Conservation (phyloP, 495 filamentous ascomycete genomes). For the Hypoxylon crocopeplum region DNA sequence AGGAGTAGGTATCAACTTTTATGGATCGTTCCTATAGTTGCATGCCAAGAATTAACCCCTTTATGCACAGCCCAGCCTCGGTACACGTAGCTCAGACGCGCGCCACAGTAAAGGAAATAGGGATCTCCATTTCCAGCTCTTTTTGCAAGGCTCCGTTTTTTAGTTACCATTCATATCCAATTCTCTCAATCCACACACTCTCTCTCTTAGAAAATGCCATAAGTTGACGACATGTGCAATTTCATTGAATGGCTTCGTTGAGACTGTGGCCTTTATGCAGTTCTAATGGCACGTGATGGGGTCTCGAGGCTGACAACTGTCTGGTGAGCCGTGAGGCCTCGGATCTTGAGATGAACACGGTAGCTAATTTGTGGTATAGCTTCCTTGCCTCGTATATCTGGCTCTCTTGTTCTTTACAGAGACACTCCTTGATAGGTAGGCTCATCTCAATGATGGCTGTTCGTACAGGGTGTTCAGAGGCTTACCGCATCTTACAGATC, state of each 20-base stretch:
- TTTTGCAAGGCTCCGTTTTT: slow-evolving; percentile 6
- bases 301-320: slow-evolving; percentile 47
- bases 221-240: slow-evolving; percentile 1
- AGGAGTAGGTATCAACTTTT: too few relatives aligned
- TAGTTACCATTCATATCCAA: slow-evolving; percentile 10
- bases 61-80: neutral
- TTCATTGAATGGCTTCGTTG: slow-evolving; percentile 32
- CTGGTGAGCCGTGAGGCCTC: slow-evolving; percentile 41
- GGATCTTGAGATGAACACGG: neutral
- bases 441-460: neutral
- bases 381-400: slow-evolving; percentile 54
- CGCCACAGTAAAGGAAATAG: slow-evolving; percentile 29
- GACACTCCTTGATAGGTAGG: slow-evolving; percentile 53
- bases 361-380: slow-evolving; percentile 32
- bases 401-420: slow-evolving; percentile 51
- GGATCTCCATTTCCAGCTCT: slow-evolving; percentile 30
- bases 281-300: slow-evolving; percentile 44
- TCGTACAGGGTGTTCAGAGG: neutral
- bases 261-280: slow-evolving; percentile 29
- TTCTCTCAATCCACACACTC: slow-evolving; percentile 10
- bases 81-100: slow-evolving; percentile 11
- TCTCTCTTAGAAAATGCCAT: slow-evolving; percentile 12
- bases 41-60: neutral
- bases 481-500: slow-evolving; percentile 41
- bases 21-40: too few relatives aligned